A percentile compares a stretch with the other conserved stretches of the same genome.
Evolutionary conservation across 768 basidiomycete genomes (phyloP).

Genomic region (Leucogyrophana mollusca): DNA sequence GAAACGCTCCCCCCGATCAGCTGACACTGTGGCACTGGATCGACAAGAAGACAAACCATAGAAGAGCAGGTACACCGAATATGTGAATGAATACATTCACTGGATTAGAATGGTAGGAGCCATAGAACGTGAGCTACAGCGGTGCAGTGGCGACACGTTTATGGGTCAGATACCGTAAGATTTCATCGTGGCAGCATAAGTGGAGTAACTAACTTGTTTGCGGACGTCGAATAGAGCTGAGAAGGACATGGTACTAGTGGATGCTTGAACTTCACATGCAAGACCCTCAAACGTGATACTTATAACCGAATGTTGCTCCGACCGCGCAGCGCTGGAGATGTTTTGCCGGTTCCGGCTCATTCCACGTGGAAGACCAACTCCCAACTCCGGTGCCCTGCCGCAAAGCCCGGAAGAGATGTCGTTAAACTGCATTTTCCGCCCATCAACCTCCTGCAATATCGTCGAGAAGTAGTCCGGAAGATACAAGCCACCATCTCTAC

Average conservation of each 20-base stretch:
- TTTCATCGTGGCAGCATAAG: too few relatives aligned
- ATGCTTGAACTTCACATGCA: neutral
- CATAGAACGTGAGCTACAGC: constrained; percentile 84
- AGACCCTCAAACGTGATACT: constrained; percentile 14
- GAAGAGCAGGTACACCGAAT: constrained; percentile 76
- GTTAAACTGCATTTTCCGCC: too few relatives aligned
- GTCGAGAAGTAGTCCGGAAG: too few relatives aligned
- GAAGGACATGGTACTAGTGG: constrained; percentile 27
- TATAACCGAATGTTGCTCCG: too few relatives aligned
- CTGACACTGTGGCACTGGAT: constrained; percentile 8
- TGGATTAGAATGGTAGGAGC: constrained; percentile 85
- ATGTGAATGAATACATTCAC: constrained; percentile 86
- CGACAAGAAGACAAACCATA: constrained; percentile 55
- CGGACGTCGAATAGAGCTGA: constrained; percentile 60
- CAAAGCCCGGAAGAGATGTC: too few relatives aligned
- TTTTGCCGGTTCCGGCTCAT: too few relatives aligned
- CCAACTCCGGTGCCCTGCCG: too few relatives aligned
- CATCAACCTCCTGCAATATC: too few relatives aligned
- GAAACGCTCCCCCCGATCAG: constrained; percentile 2
- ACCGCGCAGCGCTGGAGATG: too few relatives aligned
- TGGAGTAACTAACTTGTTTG: constrained; percentile 52
- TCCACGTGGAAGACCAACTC: neutral
- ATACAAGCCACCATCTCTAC: too few relatives aligned
- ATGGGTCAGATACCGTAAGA: constrained; percentile 7
- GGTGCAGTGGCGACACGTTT: constrained; percentile 3